These are phyloP conservation scores for Amylocarpus encephaloides DNA, from an alignment of 2,329 filamentous ascomycete species.

Conservation along the genomic window DNA sequence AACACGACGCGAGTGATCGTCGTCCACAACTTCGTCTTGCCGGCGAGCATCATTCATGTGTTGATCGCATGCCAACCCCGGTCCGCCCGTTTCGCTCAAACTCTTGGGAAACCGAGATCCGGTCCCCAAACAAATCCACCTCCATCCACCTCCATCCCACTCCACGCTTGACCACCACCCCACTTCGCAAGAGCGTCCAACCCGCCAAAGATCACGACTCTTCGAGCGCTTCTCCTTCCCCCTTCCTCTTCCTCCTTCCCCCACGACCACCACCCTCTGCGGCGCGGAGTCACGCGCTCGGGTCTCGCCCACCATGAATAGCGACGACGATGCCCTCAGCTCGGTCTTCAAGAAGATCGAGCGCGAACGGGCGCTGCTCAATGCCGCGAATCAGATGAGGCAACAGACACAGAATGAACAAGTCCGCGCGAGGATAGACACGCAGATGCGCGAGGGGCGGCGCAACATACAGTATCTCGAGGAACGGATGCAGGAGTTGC, in stretches of 20 bases:
- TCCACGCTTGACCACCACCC: conserved; percentile 10
- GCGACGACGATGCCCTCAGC: conserved; percentile 59
- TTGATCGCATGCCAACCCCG: conserved; percentile 9
- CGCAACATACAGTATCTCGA: conserved; percentile 95
- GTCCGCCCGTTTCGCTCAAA: not conserved
- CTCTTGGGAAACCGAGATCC: too few relatives aligned
- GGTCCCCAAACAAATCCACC: conserved; percentile 5
- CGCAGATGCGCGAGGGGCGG: conserved; percentile 87
- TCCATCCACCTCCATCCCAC: too few relatives aligned
- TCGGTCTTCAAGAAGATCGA: conserved; percentile 96
- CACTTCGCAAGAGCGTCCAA: conserved; percentile 15
- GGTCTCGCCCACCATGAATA: conserved; percentile 41
- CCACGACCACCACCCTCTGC: conserved; percentile 7
- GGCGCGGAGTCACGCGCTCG: conserved; percentile 22
- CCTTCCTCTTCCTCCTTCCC: conserved; percentile 4
- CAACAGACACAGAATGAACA: conserved; percentile 90
- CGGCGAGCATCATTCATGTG: conserved; percentile 10
- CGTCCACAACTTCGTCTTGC: conserved; percentile 4
- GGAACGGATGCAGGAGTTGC: conserved; percentile 80
- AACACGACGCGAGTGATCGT: conserved; percentile 17
- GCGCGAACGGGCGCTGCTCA: conserved; percentile 91
- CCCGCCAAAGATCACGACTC: conserved; percentile 2
- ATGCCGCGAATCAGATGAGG: conserved; percentile 89
- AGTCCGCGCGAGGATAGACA: conserved; percentile 84
- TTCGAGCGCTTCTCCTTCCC: conserved; percentile 1